phyloP scores from a whole-genome alignment of 768 basidiomycete species.

The Candolleomyces eurysporus region DNA sequence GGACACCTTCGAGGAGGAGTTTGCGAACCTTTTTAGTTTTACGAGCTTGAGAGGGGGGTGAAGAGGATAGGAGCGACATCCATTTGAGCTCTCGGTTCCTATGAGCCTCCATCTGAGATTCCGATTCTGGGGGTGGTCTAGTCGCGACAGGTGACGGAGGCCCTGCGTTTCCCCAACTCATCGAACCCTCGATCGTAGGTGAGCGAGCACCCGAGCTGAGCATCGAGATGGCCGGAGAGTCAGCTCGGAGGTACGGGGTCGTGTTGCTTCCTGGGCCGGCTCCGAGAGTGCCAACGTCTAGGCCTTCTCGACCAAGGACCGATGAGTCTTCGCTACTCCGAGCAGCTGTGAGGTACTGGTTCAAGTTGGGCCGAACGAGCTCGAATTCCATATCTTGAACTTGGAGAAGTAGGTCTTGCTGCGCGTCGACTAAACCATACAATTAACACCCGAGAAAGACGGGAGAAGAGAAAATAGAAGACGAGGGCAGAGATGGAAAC shows the following conservation, averaged over 20 bases:
- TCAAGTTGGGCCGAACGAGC: conserved; percentile 62
- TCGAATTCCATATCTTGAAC: conserved; percentile 84
- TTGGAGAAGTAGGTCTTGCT: conserved; percentile 53
- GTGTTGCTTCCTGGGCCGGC: conserved; percentile 12
- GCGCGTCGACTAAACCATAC: not conserved
- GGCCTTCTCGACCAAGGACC: conserved; percentile 33
- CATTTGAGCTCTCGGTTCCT: conserved; percentile 75
- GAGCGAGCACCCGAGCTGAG: conserved; percentile 21
- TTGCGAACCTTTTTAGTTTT: conserved; percentile 81
- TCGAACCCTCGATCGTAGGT: conserved; percentile 13
- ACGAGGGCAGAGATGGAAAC: not conserved
- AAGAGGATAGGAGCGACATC: conserved; percentile 60
- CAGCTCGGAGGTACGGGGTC: conserved; percentile 32
- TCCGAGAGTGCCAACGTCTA: conserved; percentile 27
- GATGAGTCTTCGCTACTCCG: conserved; percentile 57
- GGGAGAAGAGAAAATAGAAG: not conserved
- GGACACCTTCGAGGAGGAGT: conserved; percentile 74
- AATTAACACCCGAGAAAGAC: not conserved
- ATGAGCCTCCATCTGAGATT: conserved; percentile 58
- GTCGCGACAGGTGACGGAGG: conserved; percentile 1
- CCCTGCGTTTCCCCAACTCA: not conserved
- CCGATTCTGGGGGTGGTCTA: conserved; percentile 25
- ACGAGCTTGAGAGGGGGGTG: conserved; percentile 58
- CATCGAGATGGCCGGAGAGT: conserved; percentile 17
- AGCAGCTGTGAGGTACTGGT: conserved; percentile 33